Base-by-base conservation (phyloP, 2,329 filamentous ascomycete genomes). In the Chaetomium olivaceum region DNA sequence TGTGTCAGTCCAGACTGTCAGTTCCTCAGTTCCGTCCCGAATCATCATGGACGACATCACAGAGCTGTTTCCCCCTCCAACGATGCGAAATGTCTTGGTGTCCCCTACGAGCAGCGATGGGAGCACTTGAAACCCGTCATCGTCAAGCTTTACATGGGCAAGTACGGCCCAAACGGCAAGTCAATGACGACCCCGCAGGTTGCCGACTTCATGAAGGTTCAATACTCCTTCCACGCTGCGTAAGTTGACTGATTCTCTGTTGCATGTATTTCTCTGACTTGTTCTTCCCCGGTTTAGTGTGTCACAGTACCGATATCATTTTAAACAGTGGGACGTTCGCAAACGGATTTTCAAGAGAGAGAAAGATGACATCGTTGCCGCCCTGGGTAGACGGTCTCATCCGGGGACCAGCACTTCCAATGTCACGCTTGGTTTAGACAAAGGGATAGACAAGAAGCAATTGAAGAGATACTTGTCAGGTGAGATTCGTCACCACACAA, bases 361-460 rank as follows among this genome's bases (percentile, higher is more conserved):
- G 52, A 55, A 55, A 16, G n/a, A 55, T 2, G 25, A 29, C 4
- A 55, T 55, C 29, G 19, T 23, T 4, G 12, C 52, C 19, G 52
- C 52, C 16, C 52, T 55, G 7, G 52, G 25, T 23, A 55, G 27
- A 23, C 29, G 52, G 27, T 31, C 52, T 55, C 52, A 29, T 16
- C 19, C 23, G 19, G 29, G 14, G 25, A 62, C 19, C 51, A 62
- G 61, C 50, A 62, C 61, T 11, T 55, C 61, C 21, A 5, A 33
- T 33, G 61, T 62, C 23, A 62, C 25, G 19, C 33, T 62, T 33
- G 52, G 46, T 25, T 7, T 16, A 7, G 33, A 57, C 61, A 62
- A 62, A 19, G 16, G 19, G 21, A n/a, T 62, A n/a, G 61, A 62
- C 61, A 62, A 58, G 39, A 62, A 58, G n/a, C 61, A 58, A 25